Base-by-base conservation (phyloP, 768 basidiomycete species). In the Tulasnella sp. region DNA sequence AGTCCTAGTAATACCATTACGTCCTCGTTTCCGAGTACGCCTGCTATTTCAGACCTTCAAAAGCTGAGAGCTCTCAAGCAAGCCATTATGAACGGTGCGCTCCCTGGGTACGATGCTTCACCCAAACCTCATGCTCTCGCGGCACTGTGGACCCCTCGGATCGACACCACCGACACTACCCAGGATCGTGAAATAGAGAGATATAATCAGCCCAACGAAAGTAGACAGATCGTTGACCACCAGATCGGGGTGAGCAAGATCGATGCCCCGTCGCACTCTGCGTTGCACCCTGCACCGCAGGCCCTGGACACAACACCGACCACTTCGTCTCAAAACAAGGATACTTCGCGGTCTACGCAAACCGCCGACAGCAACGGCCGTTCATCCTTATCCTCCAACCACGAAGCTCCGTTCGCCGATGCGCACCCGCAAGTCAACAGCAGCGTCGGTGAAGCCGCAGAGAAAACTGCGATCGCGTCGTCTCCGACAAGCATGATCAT, bases 121-220 rank as follows among this genome's bases (percentile, higher is more conserved):
- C 59, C 71, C 17, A 72, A 36, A 11, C 32, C 44, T n/a, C 47
- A 70, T 34, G 71, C 71, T 29, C 62, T 72, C 35, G 71, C 66
- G 39, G 59, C 47, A 14, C 44, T 70, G 17, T 70, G 35, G 26
- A 52, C 34, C 29, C 69, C 59, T 70, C 69, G 42, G 29, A 14
- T 22, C 52, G 52, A 41, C 29, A n/a, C 22, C 39, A 67, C 29
- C 67, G 17, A 8, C 40, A 35, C n/a, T 39, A 39, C 29, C 26
- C 39, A 67, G 16, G 39, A 29, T 44, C 67, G 1, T 22, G 7
- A 16, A 39, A 29, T 39, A 44, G 40, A 67, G 17, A 41, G 16
- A 16, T 44, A 3, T 39, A n/a, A 59, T 59, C 19, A 59, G 3
- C 14, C 5, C n/a, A n/a, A n/a, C 5, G 52, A 59, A 59, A 6